Base-by-base conservation (phyloP, 768 basidiomycete species). In the Tephrocybe sp. region DNA sequence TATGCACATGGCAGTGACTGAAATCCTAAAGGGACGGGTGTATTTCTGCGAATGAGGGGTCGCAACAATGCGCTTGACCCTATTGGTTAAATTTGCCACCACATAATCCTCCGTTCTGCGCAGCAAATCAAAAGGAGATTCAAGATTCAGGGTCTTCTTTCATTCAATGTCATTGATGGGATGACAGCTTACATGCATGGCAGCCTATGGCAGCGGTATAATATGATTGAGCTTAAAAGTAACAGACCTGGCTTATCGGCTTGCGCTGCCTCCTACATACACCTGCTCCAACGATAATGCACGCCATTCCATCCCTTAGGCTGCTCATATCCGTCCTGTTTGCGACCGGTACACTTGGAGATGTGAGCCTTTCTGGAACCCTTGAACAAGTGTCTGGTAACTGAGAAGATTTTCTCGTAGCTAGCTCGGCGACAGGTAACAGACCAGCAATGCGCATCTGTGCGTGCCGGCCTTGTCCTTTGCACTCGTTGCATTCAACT, bases 381-480 rank as follows among this genome's bases (percentile, higher is more conserved):
- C 16, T 16, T 0, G 9, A 1, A 23, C 23, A 24, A 34, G 11
- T 7, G 15, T 3, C 6, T 16, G 25, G 13, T 23, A 13, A 9
- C 38, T 52, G 16, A 45, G 31, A 21, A 29, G 18, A 45, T 15
- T 15, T 4, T 13, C 38, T 36, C 34, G 8, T 10, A 27, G 31
- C 22, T 36, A 54, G 53, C 49, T 57, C 45, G 50, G 31, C 41
- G 47, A 39, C 29, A 42, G 40, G 52, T 53, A 55, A 55, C 50
- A n/a, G 53, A 46, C 44, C 40, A 43, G 8, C 34, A 57, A 44
- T 57, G 56, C 37, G 34, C 36, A 29, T 45, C 29, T 30, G 68
- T 71, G 49, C 9, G 62, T 57, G 11, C 27, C n/a, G n/a, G n/a
- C n/a, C n/a, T n/a, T n/a, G n/a, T n/a, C n/a, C n/a, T n/a, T n/a